A percentile compares a stretch with the other conserved stretches of the same genome.
Conservation (phyloP, 225 moss, liverwort and hornwort species). For the Pseudoscleropodium purum region DNA sequence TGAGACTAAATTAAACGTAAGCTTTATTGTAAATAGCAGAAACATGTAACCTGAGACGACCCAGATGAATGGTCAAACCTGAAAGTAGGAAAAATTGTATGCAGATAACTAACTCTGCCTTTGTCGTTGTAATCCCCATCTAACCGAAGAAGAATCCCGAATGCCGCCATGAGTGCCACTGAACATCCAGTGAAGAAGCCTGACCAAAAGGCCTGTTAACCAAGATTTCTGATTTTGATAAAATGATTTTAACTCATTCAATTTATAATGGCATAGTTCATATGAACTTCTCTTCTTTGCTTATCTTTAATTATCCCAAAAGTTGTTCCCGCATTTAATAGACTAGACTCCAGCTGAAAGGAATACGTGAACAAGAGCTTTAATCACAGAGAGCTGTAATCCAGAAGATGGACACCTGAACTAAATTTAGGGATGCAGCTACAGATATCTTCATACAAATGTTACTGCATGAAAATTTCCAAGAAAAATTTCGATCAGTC, state of each 20-base stretch:
- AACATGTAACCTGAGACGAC: not conserved
- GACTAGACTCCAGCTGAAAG: not conserved
- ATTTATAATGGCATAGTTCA: not conserved
- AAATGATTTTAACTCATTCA: not conserved
- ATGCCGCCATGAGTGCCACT: slow-evolving; percentile 42
- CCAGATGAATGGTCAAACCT: slow-evolving; percentile 17
- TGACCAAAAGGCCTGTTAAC: slow-evolving; percentile 40
- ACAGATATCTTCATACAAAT: not conserved
- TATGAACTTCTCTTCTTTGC: not conserved
- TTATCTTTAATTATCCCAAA: not conserved
- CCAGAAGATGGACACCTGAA: slow-evolving; percentile 4
- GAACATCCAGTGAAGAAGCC: slow-evolving; percentile 61
- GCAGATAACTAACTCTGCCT: slow-evolving; percentile 35
- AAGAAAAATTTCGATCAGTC: slow-evolving; percentile 1
- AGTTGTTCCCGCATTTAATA: not conserved
- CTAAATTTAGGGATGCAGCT: slow-evolving; percentile 1
- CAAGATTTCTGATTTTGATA: slow-evolving; percentile 29
- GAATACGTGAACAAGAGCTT: not conserved
- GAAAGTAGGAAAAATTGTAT: slow-evolving; percentile 47
- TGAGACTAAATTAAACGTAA: not conserved
- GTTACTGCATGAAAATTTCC: not conserved
- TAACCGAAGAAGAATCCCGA: slow-evolving; percentile 35
- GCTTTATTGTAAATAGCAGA: not conserved
- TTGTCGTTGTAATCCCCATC: slow-evolving; percentile 46
- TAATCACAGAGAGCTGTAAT: not conserved